Base-by-base conservation (phyloP, 768 basidiomycete genomes). In the Lactarius akahatsu region DNA sequence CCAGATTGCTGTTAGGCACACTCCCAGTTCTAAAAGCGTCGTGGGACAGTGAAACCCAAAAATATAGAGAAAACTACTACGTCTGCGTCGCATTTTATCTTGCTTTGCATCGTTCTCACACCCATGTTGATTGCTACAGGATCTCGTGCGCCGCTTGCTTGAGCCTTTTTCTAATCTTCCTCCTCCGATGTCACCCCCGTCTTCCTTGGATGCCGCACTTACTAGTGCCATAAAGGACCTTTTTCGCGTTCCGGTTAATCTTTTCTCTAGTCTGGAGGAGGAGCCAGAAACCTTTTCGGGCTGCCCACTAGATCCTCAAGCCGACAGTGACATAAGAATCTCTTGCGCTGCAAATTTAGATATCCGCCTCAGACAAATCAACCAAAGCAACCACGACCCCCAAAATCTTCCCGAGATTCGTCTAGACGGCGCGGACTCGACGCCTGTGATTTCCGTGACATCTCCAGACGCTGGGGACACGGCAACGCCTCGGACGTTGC, bases 31-130 rank as follows among this genome's bases (percentile, higher is more conserved):
- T 81, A 57, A 90, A 89, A 73, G 72, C 80, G 5, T 77, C 78
- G 8, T 91, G 90, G 91, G 74, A 76, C n/a, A 75, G 73, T 41
- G 87, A 89, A 66, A 78, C 80, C 52, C 73, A 74, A 45, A 86
- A 85, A 69, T 88, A 88, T 72, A 79, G 91, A 61, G 85, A 87
- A 50, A 82, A 81, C 65, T 92, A 92, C 73, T 92, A 92, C 74
- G 91, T 91, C 69, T 50, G 85, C 78, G 6, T 30, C 32, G 18
- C 47, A 15, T 30, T 56, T 58, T 61, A 11, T n/a, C 47, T 57
- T 45, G n/a, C 15, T 56, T 23, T 47, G 4, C 59, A 57, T 11
- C 15, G 2, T 38, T 16, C 62, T 67, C 73, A 63, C 71, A 59
- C 41, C 23, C 57, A 26, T 20, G 41, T 0, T 56, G 26, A 18